Base-by-base conservation (phyloP, 345 rosid species). In the Pelargonium nanum region DNA sequence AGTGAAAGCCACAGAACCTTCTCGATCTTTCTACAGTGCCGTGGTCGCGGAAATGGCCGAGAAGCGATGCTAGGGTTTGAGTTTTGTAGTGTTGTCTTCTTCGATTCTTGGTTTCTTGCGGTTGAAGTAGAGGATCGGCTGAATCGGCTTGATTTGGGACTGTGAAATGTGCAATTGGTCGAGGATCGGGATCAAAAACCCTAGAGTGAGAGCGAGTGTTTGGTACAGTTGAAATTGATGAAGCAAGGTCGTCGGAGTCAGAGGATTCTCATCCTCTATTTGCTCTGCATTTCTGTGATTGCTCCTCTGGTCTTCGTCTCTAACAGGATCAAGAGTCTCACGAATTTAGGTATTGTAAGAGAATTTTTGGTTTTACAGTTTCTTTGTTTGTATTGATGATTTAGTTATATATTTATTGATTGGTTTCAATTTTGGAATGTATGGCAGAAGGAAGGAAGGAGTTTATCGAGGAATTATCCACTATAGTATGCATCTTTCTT, bases 231-330 rank as follows among this genome's bases (percentile, higher is more conserved):
- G 48, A 12, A 2, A 40, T 59, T 68, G 83, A 93, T 85, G 97
- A 87, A 75, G 83, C 82, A 78, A 77, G 19, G 64, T 32, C 86
- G 68, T 72, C 86, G 76, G 69, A 75, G 84, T 84, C 88, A 80
- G 94, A 87, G 95, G 97, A 81, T 80, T 55, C 6, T 84, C 66
- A 69, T 87, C 95, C 89, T 93, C 85, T 76, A 81, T 0, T 25
- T 87, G 75, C 90, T 93, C 59, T 76, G 77, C 60, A 68, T 82
- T 51, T 80, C 91, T 68, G 89, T 89, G 6, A 45, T 87, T 62
- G 81, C 96, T 70, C 99, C 99, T 5, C 59, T 93, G 34, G 6
- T 87, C 48, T 70, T 89, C 68, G 75, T 89, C 64, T 84, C 97
- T 4, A 52, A 26, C 72, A 72, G 87, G 60, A 80, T 79, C 64